Evolutionary conservation across 345 rosid genomes (phyloP), one percentile per base, ranked within the genome.

Genomic region (Melastoma malabathricum): DNA sequence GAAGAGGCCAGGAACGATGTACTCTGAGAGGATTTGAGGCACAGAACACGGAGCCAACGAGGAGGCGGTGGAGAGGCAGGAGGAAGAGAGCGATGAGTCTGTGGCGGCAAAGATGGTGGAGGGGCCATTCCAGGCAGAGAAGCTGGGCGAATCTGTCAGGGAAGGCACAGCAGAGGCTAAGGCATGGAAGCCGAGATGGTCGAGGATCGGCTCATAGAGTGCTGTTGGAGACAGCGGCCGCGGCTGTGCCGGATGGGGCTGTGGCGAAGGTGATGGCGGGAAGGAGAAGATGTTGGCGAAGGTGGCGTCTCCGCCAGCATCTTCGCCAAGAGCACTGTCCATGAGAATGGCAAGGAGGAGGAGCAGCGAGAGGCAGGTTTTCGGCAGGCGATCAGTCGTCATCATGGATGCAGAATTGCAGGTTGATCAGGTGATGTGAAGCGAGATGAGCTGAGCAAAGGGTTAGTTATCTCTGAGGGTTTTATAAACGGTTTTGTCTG

Each of bases 71-170:
- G 89, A 75, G 52, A 82, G 60, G 47, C 76, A 82, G 14, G 79
- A 69, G 10, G 89, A 76, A 47, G 84, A 65, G 64, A 81, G 44
- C 13, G 89, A 75, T 50, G 84, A 61, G 47, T 78, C 84, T 12
- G 79, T 67, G 10, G 89, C 77, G 46, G 84, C 84, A 50, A 81
- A 82, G 61, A 82, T 55, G 44, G 89, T 82, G 44, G 73, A 75
- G 3, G 84, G 89, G 2, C 84, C 82, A n/a, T 73, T 69, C 89
- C 80, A 64, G 3, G 63, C 14, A 51, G 66, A 49, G 58, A 59
- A 34, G 57, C 70, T 13, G 29, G 78, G 51, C 29, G 64, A 74
- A 39, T 54, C 48, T 27, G 75, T 55, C 63, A 75, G 76, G 2
- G 80, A 72, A 2, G 80, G 79, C 22, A 75, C 78, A 0, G 75